A percentile compares a stretch with the other conserved stretches of the same genome.
These are phyloP conservation scores for Phylloporus rhodoxanthus DNA, from an alignment of 768 basidiomycete genomes.

Conservation along the genomic window DNA sequence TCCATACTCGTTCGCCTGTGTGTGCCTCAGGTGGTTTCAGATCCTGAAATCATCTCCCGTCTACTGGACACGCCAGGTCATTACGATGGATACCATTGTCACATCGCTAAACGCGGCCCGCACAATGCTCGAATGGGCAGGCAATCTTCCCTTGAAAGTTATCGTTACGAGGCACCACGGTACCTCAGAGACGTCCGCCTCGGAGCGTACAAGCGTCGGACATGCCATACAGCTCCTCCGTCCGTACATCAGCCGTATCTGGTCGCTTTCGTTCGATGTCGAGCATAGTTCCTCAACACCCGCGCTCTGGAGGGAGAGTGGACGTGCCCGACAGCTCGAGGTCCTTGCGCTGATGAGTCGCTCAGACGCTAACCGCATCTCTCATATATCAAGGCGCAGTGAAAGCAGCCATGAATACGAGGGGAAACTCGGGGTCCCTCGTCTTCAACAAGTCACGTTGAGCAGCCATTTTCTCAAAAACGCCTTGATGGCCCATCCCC, in stretches of 20 bases:
- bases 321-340: constrained; percentile 1
- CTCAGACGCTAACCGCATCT: not conserved
- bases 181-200: not conserved
- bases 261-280: constrained; percentile 10
- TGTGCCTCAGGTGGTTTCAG: constrained; percentile 6
- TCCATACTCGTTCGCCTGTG: constrained; percentile 7
- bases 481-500: constrained; percentile 1
- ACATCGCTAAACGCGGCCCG: not conserved
- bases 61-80: constrained; percentile 10
- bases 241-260: not conserved
- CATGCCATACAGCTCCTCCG: constrained; percentile 2
- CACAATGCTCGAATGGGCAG: constrained; percentile 3
- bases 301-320: constrained; percentile 7
- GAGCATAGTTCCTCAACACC: constrained; percentile 1
- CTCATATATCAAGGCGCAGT: not conserved
- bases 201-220: not conserved
- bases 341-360: constrained; percentile 3
- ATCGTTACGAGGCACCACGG: constrained; percentile 3
- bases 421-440: constrained; percentile 4
- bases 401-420: constrained; percentile 1
- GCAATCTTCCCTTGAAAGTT: constrained; percentile 1
- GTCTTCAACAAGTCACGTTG: not conserved
- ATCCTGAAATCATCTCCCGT: constrained; percentile 1
- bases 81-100: not conserved
- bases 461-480: constrained; percentile 6